phyloP scores from a whole-genome alignment of 2,329 filamentous ascomycete species.

The Penicillium sp. region DNA sequence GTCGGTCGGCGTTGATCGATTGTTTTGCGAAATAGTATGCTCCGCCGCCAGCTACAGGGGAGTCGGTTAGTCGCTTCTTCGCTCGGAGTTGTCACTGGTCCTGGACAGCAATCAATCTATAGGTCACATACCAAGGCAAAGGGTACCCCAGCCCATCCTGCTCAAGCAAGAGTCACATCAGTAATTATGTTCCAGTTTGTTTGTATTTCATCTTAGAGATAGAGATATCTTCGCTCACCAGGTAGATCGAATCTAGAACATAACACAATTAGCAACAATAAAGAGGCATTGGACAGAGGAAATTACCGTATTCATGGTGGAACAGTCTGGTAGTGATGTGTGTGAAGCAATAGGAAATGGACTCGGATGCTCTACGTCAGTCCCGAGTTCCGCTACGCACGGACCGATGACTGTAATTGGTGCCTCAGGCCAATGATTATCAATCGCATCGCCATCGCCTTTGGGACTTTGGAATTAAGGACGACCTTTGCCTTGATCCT shows the following conservation, averaged over 20 bases:
- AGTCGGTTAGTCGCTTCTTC: slow-evolving; percentile 4
- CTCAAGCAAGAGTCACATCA: slow-evolving; percentile 15
- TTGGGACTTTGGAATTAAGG: background rate
- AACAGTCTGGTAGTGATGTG: background rate
- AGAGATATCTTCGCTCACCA: slow-evolving; percentile 45
- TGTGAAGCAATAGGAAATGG: slow-evolving; percentile 6
- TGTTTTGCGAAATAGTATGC: slow-evolving; percentile 96
- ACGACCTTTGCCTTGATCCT: background rate
- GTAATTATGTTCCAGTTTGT: slow-evolving; percentile 5
- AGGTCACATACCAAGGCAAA: slow-evolving; percentile 68
- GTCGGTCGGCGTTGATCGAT: slow-evolving; percentile 87
- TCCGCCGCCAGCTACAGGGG: slow-evolving; percentile 68
- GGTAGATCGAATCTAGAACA: slow-evolving; percentile 54
- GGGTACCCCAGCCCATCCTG: slow-evolving; percentile 87
- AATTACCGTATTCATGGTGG: slow-evolving; percentile 54
- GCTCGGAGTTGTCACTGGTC: background rate
- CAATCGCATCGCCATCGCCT: slow-evolving; percentile 1
- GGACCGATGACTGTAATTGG: slow-evolving; percentile 4
- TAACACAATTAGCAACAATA: slow-evolving; percentile 6
- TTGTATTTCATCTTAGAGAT: background rate
- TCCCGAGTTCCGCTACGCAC: slow-evolving; percentile 1
- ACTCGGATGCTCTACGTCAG: slow-evolving; percentile 19
- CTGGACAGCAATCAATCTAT: background rate
- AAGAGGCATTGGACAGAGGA: background rate
- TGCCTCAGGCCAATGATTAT: slow-evolving; percentile 26